Conservation (phyloP, 1,284 basidiomycete genomes). For the Puccinia coronata region DNA sequence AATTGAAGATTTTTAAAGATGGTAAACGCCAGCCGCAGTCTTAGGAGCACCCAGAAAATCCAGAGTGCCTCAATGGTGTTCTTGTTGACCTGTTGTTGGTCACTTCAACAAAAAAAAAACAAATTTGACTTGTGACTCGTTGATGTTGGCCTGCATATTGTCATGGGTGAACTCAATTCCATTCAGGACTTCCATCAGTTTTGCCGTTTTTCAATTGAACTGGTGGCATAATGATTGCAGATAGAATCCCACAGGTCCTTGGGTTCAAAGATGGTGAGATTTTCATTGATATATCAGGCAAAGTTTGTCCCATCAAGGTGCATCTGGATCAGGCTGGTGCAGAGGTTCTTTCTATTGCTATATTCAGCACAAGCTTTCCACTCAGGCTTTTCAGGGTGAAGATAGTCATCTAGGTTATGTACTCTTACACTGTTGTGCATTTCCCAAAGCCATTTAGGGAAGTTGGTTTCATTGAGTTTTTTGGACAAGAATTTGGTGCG, state of each 20-base stretch:
- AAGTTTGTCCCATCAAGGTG: no score
- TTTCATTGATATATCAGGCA: neutral
- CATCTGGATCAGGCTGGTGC: no score
- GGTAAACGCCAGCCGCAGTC: neutral
- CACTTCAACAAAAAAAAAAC: neutral
- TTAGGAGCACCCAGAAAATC: neutral
- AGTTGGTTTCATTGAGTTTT: no score
- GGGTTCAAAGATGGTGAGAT: neutral
- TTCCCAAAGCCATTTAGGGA: no score
- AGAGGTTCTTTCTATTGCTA: no score
- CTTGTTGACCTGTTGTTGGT: neutral
- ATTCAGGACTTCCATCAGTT: neutral
- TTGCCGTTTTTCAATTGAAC: neutral
- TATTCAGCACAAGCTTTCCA: no score
- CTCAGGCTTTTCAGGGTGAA: no score
- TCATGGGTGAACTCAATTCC: neutral
- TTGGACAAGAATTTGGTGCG: no score
- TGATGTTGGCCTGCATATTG: neutral
- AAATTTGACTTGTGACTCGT: neutral
- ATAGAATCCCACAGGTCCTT: neutral
- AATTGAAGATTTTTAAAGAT: neutral
- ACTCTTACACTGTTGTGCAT: no score
- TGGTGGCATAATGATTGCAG: neutral
- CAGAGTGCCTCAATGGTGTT: neutral
- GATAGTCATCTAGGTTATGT: no score